These are phyloP conservation scores for Myrica gale DNA, from an alignment of 306 rosid species.

Conservation along the genomic window DNA sequence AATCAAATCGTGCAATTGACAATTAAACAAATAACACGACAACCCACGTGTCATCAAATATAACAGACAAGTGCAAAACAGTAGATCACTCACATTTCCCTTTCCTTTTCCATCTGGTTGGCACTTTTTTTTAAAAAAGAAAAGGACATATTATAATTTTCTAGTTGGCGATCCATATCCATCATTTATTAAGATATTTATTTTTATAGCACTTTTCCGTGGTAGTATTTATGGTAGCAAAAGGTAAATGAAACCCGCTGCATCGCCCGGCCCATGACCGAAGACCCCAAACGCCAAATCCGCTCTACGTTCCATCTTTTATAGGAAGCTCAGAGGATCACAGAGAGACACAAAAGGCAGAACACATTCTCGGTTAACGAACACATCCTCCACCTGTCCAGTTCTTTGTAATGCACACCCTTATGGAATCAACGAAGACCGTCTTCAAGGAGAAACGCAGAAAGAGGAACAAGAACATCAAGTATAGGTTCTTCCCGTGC, in stretches of 20 bases:
- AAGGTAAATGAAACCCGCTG: background rate
- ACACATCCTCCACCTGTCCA: background rate
- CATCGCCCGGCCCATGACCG: slow-evolving; percentile 20
- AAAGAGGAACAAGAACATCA: background rate
- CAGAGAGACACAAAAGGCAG: background rate
- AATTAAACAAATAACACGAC: too few species aligned
- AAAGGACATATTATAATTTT: too few species aligned
- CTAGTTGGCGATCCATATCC: too few species aligned
- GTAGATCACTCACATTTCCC: too few species aligned
- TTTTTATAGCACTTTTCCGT: background rate
- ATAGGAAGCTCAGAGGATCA: background rate
- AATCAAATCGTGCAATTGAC: too few species aligned
- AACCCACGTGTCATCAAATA: too few species aligned
- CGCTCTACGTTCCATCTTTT: background rate
- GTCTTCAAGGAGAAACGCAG: background rate
- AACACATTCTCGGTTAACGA: slow-evolving; percentile 11
- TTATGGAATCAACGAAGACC: background rate
- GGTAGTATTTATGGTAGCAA: background rate
- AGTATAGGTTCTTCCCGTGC: slow-evolving; percentile 18
- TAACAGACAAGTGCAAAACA: too few species aligned
- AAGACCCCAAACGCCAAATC: background rate
- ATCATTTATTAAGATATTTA: background rate
- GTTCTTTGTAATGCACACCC: background rate
- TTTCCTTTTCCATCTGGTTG: too few species aligned
- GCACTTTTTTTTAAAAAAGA: too few species aligned